These are phyloP conservation scores for Candida sp. DNA, from an alignment of 1,139 yeast species.

Conservation along the genomic window DNA sequence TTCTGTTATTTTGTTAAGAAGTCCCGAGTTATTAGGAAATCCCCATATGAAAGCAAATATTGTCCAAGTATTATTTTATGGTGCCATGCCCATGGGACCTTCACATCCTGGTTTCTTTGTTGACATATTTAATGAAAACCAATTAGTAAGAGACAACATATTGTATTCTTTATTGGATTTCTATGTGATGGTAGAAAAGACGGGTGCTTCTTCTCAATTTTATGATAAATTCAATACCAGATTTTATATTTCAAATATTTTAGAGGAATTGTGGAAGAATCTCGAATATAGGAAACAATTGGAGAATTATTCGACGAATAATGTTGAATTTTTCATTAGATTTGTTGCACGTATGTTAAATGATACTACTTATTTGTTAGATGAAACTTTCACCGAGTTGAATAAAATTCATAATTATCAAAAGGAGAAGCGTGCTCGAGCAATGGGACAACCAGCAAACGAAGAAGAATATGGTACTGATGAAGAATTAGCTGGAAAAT, in stretches of 20 bases:
- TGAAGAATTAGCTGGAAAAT: slow-evolving; percentile 56
- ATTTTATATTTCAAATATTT: slow-evolving; percentile 77
- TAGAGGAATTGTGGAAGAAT: slow-evolving; percentile 82
- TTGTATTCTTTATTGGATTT: slow-evolving; percentile 83
- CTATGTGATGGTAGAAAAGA: slow-evolving; percentile 92
- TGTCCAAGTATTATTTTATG: slow-evolving; percentile 77
- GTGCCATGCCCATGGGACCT: slow-evolving; percentile 57
- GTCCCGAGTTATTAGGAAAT: slow-evolving; percentile 84
- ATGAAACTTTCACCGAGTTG: slow-evolving; percentile 83
- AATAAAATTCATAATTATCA: slow-evolving; percentile 76
- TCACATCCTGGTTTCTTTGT: slow-evolving; percentile 74
- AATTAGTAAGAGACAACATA: slow-evolving; percentile 60
- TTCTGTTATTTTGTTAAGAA: slow-evolving; percentile 69
- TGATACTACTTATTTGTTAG: slow-evolving; percentile 88
- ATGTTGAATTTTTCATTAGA: slow-evolving; percentile 81
- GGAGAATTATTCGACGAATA: slow-evolving; percentile 57
- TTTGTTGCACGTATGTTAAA: slow-evolving; percentile 94
- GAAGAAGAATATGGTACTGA: slow-evolving; percentile 51
- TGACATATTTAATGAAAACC: slow-evolving; percentile 59
- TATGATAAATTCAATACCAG: slow-evolving; percentile 94
- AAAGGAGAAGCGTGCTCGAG: slow-evolving; percentile 46
- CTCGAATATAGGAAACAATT: slow-evolving; percentile 67
- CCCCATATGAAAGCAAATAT: slow-evolving; percentile 90
- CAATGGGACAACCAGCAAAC: slow-evolving; percentile 34
- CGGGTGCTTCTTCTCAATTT: slow-evolving; percentile 94